Conservation (phyloP, 73 alveolate genomes). For the Paramecium biaurelia region DNA sequence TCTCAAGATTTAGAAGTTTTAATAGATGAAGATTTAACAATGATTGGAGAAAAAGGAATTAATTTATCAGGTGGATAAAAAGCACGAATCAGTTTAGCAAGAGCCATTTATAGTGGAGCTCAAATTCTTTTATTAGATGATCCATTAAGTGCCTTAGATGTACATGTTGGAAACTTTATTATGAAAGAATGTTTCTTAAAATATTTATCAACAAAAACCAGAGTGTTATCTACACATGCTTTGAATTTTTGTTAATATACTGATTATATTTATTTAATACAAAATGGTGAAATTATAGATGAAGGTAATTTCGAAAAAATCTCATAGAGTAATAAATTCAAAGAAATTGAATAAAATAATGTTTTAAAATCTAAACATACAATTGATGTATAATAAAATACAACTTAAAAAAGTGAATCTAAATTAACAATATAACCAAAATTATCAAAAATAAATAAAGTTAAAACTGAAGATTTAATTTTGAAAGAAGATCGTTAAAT, state of each 20-base stretch:
- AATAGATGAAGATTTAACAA: slow-evolving; percentile 92
- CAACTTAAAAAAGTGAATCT: not conserved
- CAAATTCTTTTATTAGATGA: slow-evolving; percentile 90
- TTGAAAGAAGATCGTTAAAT: slow-evolving; percentile 62
- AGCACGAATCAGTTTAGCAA: slow-evolving; percentile 93
- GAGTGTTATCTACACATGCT: slow-evolving; percentile 92
- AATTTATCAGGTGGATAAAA: slow-evolving; percentile 95
- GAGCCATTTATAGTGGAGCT: slow-evolving; percentile 91
- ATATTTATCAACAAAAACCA: slow-evolving; percentile 79
- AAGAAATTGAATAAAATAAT: not conserved
- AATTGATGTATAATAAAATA: not conserved
- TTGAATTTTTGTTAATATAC: slow-evolving; percentile 77
- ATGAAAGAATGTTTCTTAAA: slow-evolving; percentile 78
- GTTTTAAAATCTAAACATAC: not conserved
- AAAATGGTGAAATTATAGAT: slow-evolving; percentile 75
- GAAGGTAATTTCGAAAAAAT: slow-evolving; percentile 64
- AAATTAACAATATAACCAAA: not conserved
- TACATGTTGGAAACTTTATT: slow-evolving; percentile 86
- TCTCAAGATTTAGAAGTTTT: slow-evolving; percentile 83
- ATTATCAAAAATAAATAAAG: not conserved
- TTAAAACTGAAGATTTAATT: slow-evolving; percentile 7
- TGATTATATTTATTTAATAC: slow-evolving; percentile 80
- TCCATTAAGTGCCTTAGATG: slow-evolving; percentile 95
- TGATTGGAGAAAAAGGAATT: slow-evolving; percentile 96
- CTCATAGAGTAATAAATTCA: not conserved